A percentile compares a stretch with the other conserved stretches of the same genome.
phyloP scores from a whole-genome alignment of 306 rosid species.

The Bauhinia variegata region DNA sequence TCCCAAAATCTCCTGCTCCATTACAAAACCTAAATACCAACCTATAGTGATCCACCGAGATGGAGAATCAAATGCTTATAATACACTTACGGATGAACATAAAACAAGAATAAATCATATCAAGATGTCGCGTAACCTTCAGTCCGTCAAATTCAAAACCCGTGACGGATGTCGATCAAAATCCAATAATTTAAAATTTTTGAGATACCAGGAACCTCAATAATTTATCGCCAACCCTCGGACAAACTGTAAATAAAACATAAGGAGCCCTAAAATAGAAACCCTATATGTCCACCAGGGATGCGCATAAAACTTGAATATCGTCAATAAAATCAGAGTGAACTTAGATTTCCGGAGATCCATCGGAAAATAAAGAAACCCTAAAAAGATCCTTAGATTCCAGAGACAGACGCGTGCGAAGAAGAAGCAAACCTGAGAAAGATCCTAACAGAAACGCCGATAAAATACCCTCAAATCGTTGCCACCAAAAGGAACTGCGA shows the following conservation, averaged over 20 bases:
- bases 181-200: not conserved
- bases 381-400: not conserved
- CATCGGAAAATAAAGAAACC: not conserved
- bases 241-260: not conserved
- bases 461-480: not conserved
- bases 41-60: not conserved
- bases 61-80: not conserved
- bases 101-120: not conserved
- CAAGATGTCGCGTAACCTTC: not conserved
- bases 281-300: not conserved
- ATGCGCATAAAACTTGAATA: not conserved
- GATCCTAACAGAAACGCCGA: not conserved
- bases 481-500: not conserved
- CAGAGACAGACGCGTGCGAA: not conserved
- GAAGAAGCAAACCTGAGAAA: slow-evolving; percentile 3
- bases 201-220: not conserved
- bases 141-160: not conserved
- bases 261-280: not conserved
- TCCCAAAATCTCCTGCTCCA: not conserved
- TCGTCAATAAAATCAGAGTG: not conserved
- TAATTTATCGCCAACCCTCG: not conserved
- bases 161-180: not conserved
- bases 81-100: not conserved
- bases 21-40: not conserved
- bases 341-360: not conserved